Evolutionary conservation across 2,329 filamentous ascomycete species (phyloP).

Genomic region (Talaromyces islandicus): DNA sequence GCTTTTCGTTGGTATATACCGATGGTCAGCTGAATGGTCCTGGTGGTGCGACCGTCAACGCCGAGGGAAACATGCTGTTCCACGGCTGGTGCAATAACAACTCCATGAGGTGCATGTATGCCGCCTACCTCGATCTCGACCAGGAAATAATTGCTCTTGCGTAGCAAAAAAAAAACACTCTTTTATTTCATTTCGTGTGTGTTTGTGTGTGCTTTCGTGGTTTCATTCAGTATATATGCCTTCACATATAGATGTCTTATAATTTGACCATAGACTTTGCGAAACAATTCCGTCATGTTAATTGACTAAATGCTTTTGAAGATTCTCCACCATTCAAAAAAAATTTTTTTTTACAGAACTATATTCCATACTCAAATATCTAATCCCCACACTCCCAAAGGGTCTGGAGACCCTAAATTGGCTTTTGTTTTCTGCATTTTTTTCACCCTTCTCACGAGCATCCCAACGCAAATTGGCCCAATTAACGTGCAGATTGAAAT

Average conservation of each 20-base stretch:
- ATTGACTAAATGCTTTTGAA: neutral
- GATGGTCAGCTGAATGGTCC: slow-evolving; percentile 25
- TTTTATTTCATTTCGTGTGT: neutral
- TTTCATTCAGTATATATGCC: neutral
- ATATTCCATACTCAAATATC: slow-evolving; percentile 13
- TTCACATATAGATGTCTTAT: neutral
- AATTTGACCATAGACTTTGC: neutral
- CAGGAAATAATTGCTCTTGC: neutral
- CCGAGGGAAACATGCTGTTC: slow-evolving; percentile 28
- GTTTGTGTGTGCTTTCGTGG: neutral
- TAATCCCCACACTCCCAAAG: slow-evolving; percentile 37
- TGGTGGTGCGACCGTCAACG: slow-evolving; percentile 26
- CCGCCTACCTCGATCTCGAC: slow-evolving; percentile 19
- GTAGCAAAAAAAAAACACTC: neutral
- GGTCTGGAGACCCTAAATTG: slow-evolving; percentile 21
- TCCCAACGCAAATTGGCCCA: slow-evolving; percentile 46
- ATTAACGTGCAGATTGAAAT: slow-evolving; percentile 51
- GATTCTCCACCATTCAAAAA: neutral
- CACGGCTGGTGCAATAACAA: slow-evolving; percentile 24
- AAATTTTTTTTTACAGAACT: neutral
- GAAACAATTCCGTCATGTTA: neutral
- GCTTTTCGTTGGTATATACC: slow-evolving; percentile 27
- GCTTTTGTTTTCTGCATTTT: slow-evolving; percentile 25
- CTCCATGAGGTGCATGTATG: slow-evolving; percentile 24
- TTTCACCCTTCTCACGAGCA: slow-evolving; percentile 42